Percentiles rank a stretch among this genome's conserved stretches.
Conservation (phyloP, 2,329 filamentous ascomycete species). For the Corinectria fuckeliana region DNA sequence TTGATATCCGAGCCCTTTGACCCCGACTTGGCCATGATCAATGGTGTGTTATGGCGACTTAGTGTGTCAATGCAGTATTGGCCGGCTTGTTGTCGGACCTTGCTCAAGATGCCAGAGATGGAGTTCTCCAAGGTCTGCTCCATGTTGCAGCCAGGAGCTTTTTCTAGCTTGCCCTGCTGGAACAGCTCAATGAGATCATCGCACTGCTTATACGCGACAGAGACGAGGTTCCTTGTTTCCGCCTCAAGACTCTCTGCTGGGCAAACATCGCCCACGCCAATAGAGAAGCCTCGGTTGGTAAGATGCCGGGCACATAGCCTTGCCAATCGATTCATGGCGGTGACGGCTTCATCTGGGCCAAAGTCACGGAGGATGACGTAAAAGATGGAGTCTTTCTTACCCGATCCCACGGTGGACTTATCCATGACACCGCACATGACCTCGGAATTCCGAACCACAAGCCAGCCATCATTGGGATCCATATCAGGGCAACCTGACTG, state of each 20-base stretch:
- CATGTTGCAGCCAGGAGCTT: slow-evolving; percentile 87
- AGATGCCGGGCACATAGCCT: slow-evolving; percentile 89
- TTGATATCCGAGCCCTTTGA: slow-evolving; percentile 98
- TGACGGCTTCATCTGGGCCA: slow-evolving; percentile 85
- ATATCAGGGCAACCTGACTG: slow-evolving; percentile 69
- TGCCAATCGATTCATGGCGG: slow-evolving; percentile 91
- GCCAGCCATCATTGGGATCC: slow-evolving; percentile 86
- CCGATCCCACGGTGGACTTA: slow-evolving; percentile 94
- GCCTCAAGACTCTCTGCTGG: slow-evolving; percentile 74
- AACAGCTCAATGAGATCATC: slow-evolving; percentile 84
- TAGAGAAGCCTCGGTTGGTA: slow-evolving; percentile 92
- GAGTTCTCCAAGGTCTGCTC: slow-evolving; percentile 90
- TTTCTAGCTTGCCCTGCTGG: slow-evolving; percentile 80
- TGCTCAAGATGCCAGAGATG: slow-evolving; percentile 89
- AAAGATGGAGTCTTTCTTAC: slow-evolving; percentile 97
- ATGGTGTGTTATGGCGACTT: slow-evolving; percentile 88
- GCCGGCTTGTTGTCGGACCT: slow-evolving; percentile 90
- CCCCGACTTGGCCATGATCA: slow-evolving; percentile 96
- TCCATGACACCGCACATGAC: slow-evolving; percentile 98
- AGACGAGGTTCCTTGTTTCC: slow-evolving; percentile 78
- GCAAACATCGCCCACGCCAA: slow-evolving; percentile 94
- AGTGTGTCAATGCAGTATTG: slow-evolving; percentile 88
- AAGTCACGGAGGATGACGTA: slow-evolving; percentile 97
- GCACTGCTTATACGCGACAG: slow-evolving; percentile 78
- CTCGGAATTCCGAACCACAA: slow-evolving; percentile 94